These are phyloP conservation scores for Pyrenophora graminea DNA, from an alignment of 2,329 filamentous ascomycete genomes.

Conservation along the genomic window DNA sequence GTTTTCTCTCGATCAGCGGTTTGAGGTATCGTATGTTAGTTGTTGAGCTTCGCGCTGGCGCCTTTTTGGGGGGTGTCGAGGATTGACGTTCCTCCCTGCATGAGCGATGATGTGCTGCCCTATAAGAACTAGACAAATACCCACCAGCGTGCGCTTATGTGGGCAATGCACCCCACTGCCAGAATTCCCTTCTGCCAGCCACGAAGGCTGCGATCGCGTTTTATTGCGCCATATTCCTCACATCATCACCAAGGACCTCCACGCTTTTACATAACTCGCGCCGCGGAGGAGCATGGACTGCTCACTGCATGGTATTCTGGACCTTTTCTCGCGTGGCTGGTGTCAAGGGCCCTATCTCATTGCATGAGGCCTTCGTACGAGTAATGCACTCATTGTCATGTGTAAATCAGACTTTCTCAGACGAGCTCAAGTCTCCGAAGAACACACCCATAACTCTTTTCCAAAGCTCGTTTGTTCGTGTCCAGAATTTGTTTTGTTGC, in stretches of 20 bases:
- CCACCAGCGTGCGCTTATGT: constrained; percentile 24
- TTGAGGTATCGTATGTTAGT: constrained; percentile 14
- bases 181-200: constrained; percentile 17
- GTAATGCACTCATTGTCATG: background rate
- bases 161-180: constrained; percentile 26
- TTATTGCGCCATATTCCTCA: constrained; percentile 30
- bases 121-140: constrained; percentile 33
- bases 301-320: background rate
- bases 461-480: background rate
- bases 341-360: too few relatives aligned
- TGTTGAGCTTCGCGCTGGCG: constrained; percentile 20
- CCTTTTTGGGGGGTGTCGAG: constrained; percentile 21
- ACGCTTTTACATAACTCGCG: constrained; percentile 30
- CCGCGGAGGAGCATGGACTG: background rate
- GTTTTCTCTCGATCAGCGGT: constrained; percentile 3
- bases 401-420: background rate
- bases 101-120: constrained; percentile 31
- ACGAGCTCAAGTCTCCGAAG: background rate
- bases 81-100: constrained; percentile 29
- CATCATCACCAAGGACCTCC: constrained; percentile 17
- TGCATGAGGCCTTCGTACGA: background rate
- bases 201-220: constrained; percentile 21
- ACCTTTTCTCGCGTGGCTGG: constrained; percentile 6
- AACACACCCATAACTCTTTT: background rate
- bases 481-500: background rate